Conservation (phyloP, 2,329 filamentous ascomycete genomes). For the Elsinoe batatas region DNA sequence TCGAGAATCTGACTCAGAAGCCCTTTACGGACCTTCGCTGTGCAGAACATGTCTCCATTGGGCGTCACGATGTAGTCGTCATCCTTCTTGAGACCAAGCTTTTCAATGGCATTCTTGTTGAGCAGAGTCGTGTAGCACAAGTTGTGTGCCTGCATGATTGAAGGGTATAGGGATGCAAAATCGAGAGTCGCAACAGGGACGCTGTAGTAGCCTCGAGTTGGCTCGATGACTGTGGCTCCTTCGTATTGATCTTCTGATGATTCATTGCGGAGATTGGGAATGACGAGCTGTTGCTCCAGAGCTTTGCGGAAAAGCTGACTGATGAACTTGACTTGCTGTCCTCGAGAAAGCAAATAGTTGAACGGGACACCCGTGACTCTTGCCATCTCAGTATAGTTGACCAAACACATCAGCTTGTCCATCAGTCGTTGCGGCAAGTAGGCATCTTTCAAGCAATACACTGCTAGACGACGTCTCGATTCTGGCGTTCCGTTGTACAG, state of each 20-base stretch:
- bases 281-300: conserved; percentile 82
- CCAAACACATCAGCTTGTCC: conserved; percentile 96
- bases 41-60: conserved; percentile 88
- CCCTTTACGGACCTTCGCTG: conserved; percentile 78
- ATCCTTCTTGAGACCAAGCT: conserved; percentile 67
- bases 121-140: conserved; percentile 93
- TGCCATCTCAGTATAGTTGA: conserved; percentile 99
- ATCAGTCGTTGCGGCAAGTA: conserved; percentile 89
- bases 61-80: conserved; percentile 96
- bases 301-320: conserved; percentile 96
- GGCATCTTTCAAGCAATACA: conserved; percentile 96
- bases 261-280: conserved; percentile 71
- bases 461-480: conserved; percentile 75
- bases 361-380: conserved; percentile 98
- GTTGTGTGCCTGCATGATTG: conserved; percentile 98
- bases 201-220: conserved; percentile 84
- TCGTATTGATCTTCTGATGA: conserved; percentile 80
- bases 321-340: conserved; percentile 95
- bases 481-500: conserved; percentile 94
- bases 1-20: conserved; percentile 91
- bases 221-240: conserved; percentile 96
- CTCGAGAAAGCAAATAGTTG: conserved; percentile 81
- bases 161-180: conserved; percentile 97
- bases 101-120: conserved; percentile 67
- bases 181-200: conserved; percentile 93